A percentile compares a stretch with the other conserved stretches of the same genome.
Evolutionary conservation across 345 rosid genomes (phyloP).

Genomic region (Euphorbia pulcherrima): DNA sequence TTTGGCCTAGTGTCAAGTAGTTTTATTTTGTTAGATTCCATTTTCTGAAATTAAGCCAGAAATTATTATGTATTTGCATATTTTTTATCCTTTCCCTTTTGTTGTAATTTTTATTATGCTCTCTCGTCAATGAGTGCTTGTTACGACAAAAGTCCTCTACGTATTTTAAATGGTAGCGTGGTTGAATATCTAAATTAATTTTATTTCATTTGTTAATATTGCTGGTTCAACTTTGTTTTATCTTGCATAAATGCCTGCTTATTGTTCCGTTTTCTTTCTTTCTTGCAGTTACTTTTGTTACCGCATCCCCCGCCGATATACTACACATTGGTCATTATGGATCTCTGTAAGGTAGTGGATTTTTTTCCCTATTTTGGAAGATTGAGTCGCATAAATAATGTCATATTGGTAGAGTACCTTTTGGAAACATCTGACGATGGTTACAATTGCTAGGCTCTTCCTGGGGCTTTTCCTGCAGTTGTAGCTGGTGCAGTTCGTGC

Average conservation of each 20-base stretch:
- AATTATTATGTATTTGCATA: neutral
- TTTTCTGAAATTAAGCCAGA: neutral
- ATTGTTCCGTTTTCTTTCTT: conserved; percentile 3
- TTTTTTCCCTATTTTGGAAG: neutral
- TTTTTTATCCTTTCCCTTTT: neutral
- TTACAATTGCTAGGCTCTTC: conserved; percentile 74
- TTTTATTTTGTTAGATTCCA: neutral
- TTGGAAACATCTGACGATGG: conserved; percentile 24
- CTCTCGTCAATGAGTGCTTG: neutral
- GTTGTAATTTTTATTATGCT: neutral
- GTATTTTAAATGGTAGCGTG: neutral
- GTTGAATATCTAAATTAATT: neutral
- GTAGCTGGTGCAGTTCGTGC: conserved; percentile 98
- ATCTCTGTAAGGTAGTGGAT: conserved; percentile 91
- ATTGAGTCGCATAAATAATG: neutral
- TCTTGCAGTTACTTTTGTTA: conserved; percentile 76
- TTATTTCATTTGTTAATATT: neutral
- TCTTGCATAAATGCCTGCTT: conserved; percentile 2
- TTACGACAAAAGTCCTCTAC: neutral
- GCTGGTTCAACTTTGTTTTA: neutral
- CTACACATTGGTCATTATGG: conserved; percentile 91
- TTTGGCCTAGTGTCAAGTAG: neutral
- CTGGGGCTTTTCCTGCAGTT: conserved; percentile 99
- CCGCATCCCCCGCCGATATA: conserved; percentile 93
- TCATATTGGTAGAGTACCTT: neutral